Evolutionary conservation across 2,329 filamentous ascomycete species (phyloP).

Genomic region (Reticulascus tulasneorum): DNA sequence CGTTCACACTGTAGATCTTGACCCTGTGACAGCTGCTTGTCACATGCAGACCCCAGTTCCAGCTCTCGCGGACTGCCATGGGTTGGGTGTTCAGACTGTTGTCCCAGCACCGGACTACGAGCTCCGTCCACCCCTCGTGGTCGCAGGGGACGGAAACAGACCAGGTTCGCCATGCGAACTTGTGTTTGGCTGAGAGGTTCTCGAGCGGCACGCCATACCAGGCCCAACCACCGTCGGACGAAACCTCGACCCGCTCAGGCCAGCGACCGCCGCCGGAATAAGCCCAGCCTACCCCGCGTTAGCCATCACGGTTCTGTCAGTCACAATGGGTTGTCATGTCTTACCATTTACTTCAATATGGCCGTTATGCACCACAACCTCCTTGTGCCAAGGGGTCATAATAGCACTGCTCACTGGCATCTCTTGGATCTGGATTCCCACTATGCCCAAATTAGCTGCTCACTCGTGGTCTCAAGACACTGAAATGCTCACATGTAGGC

Average conservation of each 20-base stretch:
- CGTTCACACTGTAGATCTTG: constrained; percentile 60
- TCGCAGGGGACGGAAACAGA: constrained; percentile 58
- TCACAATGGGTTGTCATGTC: no score
- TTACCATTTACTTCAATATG: no score
- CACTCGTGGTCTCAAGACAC: no score
- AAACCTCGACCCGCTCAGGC: constrained; percentile 62
- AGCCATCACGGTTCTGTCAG: no score
- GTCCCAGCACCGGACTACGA: constrained; percentile 58
- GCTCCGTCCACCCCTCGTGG: constrained; percentile 57
- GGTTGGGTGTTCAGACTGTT: constrained; percentile 60
- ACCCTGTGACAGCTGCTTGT: constrained; percentile 59
- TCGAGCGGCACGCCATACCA: constrained; percentile 62
- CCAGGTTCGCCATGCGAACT: constrained; percentile 63
- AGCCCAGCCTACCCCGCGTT: constrained; percentile 53
- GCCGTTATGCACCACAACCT: constrained; percentile 58
- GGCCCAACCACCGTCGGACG: constrained; percentile 56
- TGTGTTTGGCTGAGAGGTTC: constrained; percentile 58
- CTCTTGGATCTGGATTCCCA: constrained; percentile 65
- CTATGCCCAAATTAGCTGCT: no score
- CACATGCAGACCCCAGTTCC: constrained; percentile 66
- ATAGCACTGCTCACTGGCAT: constrained; percentile 68
- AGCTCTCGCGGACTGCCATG: constrained; percentile 47
- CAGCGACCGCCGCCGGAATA: constrained; percentile 56
- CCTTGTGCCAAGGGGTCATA: constrained; percentile 58
- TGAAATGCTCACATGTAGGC: no score